Base-by-base conservation (phyloP, 768 basidiomycete genomes). In the Plicaturopsis crispa region DNA sequence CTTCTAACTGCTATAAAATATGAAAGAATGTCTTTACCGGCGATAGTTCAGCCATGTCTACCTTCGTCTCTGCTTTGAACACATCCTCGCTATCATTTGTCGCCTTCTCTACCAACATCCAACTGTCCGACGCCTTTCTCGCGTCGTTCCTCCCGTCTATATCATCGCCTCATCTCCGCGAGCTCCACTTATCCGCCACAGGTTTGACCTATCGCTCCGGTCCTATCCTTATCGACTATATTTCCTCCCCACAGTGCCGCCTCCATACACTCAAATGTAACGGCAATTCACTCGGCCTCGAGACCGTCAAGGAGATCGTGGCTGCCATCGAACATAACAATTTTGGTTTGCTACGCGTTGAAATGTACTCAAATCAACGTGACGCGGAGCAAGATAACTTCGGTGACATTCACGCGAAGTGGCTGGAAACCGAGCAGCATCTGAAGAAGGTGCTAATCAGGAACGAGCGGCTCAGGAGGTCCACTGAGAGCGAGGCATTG, bases 181-280 rank as follows among this genome's bases (percentile, higher is more conserved):
- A 77, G 44, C 56, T 84, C 13, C 68, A 78, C 44, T 54, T 82
- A n/a, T 73, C 75, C 4, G 67, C 68, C 3, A 65, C 65, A 11
- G 64, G 64, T 14, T 54, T 80, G 41, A 73, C 75, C 3, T 53
- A 54, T 24, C 47, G 42, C 21, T 61, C 66, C 10, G 61, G 66
- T 0, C 63, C 71, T 0, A 45, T 51, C 39, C 64, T 84, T 35
- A 43, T 62, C 11, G 58, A 61, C 13, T 84, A 71, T 46, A 55
- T 83, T 11, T 60, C 60, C 12, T 78, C 78, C 12, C 53, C 62
- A 7, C 66, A 65, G 14, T 78, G 77, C 44, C 60, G 54, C 17
- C 57, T 83, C 6, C 58, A 66, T 32, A 61, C 60, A 3, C 57
- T 83, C 30, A 69, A 67, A 38, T 67, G 73, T 42, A 80, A 72